Percentiles rank a stretch among this genome's conserved stretches.
These are phyloP conservation scores for Fusarium sp. DNA, from an alignment of 2,329 filamentous ascomycete species.

Conservation along the genomic window DNA sequence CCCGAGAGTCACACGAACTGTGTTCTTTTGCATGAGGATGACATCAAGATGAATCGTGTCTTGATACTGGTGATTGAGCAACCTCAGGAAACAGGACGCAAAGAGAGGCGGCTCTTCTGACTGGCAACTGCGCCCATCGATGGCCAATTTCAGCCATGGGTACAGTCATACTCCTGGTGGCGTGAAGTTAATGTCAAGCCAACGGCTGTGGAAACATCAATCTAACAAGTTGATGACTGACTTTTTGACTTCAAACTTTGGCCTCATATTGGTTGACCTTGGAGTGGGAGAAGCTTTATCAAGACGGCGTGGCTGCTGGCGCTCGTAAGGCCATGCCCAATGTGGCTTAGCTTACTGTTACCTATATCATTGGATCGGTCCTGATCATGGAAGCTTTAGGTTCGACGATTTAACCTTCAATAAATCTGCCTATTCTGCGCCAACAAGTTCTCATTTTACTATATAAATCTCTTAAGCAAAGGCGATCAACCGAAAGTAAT, in stretches of 20 bases:
- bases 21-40: constrained; percentile 20
- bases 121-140: background rate
- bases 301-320: constrained; percentile 40
- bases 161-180: background rate
- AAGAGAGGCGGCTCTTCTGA: background rate
- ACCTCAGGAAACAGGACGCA: background rate
- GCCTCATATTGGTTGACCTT: background rate
- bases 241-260: constrained; percentile 10
- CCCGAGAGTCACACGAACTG: constrained; percentile 31
- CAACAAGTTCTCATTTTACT: background rate
- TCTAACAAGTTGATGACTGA: background rate
- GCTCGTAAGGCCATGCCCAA: constrained; percentile 28
- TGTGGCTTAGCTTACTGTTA: constrained; percentile 26
- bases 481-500: no score
- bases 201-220: background rate
- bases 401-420: background rate
- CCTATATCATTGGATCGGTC: constrained; percentile 29
- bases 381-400: constrained; percentile 37
- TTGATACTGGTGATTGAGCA: constrained; percentile 10
- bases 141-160: background rate
- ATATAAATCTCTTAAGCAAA: no score
- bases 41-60: constrained; percentile 21
- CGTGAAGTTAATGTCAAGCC: background rate
- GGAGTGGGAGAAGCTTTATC: constrained; percentile 2
- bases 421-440: background rate